Base-by-base conservation (phyloP, 2,329 filamentous ascomycete species). In the Talaromyces sp. region DNA sequence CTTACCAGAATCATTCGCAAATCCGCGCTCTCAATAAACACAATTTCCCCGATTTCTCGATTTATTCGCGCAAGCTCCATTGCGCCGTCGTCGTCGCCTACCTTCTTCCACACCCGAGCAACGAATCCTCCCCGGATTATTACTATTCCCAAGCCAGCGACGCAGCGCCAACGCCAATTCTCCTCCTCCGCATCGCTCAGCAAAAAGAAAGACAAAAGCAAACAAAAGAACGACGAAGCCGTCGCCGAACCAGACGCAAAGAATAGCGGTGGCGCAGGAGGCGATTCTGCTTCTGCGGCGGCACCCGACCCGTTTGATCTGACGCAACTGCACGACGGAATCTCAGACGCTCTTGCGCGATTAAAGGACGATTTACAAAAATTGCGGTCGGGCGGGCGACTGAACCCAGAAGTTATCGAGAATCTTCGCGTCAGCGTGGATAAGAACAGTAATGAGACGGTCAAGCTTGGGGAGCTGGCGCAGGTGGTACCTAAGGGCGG, bases 401-500 rank as follows among this genome's bases (percentile, higher is more conserved):
- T 88, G 69, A 89, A 87, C 64, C 83, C 85, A 0, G 83, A 87
- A 55, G 72, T 83, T 1, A 77, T 90, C 33, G 88, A 90, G 72
- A 77, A 74, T 23, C 68, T 90, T 59, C 81, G 82, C 42, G 87
- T 90, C n/a, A 77, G 82, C 56, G 68, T 88, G 55, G 79, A 76
- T 62, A 85, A 87, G 75, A 74, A 73, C 23, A 68, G 59, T 27
- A 85, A 82, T 62, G 78, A 83, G 62, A 83, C 75, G 1, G 79
- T 84, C 56, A 80, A 77, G 64, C 68, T 91, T 57, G 81, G 82
- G 9, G 87, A 89, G 69, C 69, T 91, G 61, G 88, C 87, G 2
- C 87, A 89, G 69, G 85, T 90, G 16, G 78, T 90, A 44, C 85
- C 86, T 0, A 87, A 87, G 68, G 87, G 82, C 30, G 81, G 87